phyloP scores from a whole-genome alignment of 2,329 filamentous ascomycete genomes.

The Xylariaceae sp. region DNA sequence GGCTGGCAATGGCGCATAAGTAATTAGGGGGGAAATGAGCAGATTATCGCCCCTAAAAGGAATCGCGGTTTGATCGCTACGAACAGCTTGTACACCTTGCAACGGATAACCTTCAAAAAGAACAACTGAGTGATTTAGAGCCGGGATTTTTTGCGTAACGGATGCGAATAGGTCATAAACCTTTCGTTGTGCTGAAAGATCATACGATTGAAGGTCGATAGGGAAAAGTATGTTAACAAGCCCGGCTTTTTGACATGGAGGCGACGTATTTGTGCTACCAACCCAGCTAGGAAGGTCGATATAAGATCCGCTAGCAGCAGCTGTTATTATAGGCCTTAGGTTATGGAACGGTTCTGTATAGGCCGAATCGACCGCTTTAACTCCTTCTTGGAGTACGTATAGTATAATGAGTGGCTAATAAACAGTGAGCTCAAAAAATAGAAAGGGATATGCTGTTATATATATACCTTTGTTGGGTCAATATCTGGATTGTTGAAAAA shows the following conservation, averaged over 20 bases:
- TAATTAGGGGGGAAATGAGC: slow-evolving; percentile 38
- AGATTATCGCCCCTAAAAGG: slow-evolving; percentile 27
- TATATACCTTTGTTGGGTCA: slow-evolving; percentile 25
- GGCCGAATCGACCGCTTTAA: slow-evolving; percentile 19
- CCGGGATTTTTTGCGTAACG: slow-evolving; percentile 40
- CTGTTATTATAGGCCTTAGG: slow-evolving; percentile 18
- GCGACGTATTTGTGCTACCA: neutral
- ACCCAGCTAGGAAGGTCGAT: slow-evolving; percentile 26
- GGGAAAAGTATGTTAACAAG: slow-evolving; percentile 33
- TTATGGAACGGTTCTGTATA: slow-evolving; percentile 28
- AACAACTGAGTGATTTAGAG: slow-evolving; percentile 34
- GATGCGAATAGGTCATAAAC: slow-evolving; percentile 48
- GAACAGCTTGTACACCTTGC: slow-evolving; percentile 31
- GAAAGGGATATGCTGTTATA: no score
- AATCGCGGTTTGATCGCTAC: slow-evolving; percentile 29
- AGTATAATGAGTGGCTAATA: slow-evolving; percentile 30
- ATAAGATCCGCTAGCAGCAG: slow-evolving; percentile 18
- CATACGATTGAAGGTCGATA: slow-evolving; percentile 37
- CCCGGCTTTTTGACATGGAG: slow-evolving; percentile 29
- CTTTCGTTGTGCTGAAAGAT: slow-evolving; percentile 44
- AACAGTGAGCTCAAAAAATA: no score
- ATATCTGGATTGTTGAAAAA: slow-evolving; percentile 25
- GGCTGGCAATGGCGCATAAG: slow-evolving; percentile 38
- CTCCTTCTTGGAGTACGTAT: slow-evolving; percentile 33
- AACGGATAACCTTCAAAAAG: slow-evolving; percentile 35